Conservation (phyloP, 2,329 filamentous ascomycete genomes). For the Sphaerulina musiva region DNA sequence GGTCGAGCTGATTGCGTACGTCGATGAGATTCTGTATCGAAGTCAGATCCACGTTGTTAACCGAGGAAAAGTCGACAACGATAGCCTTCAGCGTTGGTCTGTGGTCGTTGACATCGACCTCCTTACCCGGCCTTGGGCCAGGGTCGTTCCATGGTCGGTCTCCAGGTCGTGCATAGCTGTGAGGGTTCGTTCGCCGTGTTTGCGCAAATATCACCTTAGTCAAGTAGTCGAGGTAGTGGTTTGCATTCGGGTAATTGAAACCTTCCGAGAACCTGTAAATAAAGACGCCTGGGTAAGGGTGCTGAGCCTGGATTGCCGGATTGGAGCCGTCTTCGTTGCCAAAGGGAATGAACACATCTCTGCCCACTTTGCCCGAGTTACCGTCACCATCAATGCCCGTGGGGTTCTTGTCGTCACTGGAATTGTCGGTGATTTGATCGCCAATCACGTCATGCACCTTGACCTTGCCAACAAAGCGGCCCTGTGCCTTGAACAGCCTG, state of each 20-base stretch:
- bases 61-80: conserved; percentile 85
- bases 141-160: conserved; percentile 96
- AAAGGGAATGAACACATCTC: conserved; percentile 81
- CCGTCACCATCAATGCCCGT: conserved; percentile 21
- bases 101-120: conserved; percentile 41
- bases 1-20: conserved; percentile 86
- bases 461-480: conserved; percentile 75
- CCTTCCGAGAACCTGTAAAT: conserved; percentile 93
- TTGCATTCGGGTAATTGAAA: conserved; percentile 93
- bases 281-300: conserved; percentile 85
- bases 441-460: conserved; percentile 77
- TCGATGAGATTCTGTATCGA: conserved; percentile 90
- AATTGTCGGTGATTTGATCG: conserved; percentile 64
- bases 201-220: conserved; percentile 43
- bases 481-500: conserved; percentile 74
- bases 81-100: conserved; percentile 75
- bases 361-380: conserved; percentile 47
- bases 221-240: conserved; percentile 72
- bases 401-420: conserved; percentile 45
- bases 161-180: conserved; percentile 51
- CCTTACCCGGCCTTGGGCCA: conserved; percentile 57
- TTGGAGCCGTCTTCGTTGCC: conserved; percentile 87
- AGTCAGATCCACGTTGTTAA: conserved; percentile 91
- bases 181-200: conserved; percentile 69
- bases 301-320: conserved; percentile 69